Percentiles rank a stretch among this genome's conserved stretches.
Evolutionary conservation across 805 yeast species (phyloP).

Genomic region (Isabelozyma pseudorhagii): DNA sequence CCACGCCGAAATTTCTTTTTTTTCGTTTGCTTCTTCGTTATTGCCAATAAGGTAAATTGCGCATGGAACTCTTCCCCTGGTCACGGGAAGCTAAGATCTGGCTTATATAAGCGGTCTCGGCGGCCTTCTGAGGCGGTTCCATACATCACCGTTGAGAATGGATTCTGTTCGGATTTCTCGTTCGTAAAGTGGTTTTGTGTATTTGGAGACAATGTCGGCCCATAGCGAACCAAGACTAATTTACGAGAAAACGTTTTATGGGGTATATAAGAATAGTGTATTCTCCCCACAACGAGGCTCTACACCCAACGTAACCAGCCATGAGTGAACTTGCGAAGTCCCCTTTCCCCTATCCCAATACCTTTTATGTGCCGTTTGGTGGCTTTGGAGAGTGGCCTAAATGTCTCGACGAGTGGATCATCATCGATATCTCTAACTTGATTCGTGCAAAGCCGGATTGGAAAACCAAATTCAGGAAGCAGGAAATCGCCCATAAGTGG

Average conservation of each 20-base stretch:
- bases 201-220: not conserved
- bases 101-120: too few species aligned
- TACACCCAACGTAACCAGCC: not conserved
- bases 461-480: slow-evolving; percentile 13
- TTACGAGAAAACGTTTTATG: not conserved
- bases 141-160: too few species aligned
- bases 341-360: not conserved
- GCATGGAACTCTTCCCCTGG: too few species aligned
- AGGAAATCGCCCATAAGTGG: slow-evolving; percentile 15
- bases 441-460: slow-evolving; percentile 17
- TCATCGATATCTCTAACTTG: slow-evolving; percentile 11
- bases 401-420: slow-evolving; percentile 13
- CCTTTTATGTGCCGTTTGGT: not conserved
- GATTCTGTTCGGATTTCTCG: too few species aligned
- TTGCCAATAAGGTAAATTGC: too few species aligned
- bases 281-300: too few species aligned
- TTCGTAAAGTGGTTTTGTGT: too few species aligned
- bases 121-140: too few species aligned
- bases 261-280: too few species aligned
- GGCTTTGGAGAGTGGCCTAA: slow-evolving; percentile 8
- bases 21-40: not conserved
- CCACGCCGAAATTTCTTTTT: not conserved
- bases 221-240: not conserved
- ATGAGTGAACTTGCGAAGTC: not conserved
- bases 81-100: too few species aligned